These are phyloP conservation scores for Pharnaceum exiguum DNA, from an alignment of 148 eudicot genomes.

Conservation along the genomic window DNA sequence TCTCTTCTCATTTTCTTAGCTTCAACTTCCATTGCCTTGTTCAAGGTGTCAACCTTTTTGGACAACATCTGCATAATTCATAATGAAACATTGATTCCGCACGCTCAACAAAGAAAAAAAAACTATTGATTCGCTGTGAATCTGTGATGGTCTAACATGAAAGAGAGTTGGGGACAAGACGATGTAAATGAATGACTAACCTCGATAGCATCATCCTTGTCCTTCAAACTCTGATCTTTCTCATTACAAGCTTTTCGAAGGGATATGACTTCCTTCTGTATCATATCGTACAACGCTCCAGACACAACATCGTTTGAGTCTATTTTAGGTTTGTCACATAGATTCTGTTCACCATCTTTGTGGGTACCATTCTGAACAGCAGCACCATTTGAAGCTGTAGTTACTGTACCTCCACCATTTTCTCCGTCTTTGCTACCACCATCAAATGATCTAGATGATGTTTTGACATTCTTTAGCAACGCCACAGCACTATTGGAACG, in stretches of 20 bases:
- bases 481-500: constrained; percentile 31
- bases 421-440: constrained; percentile 42
- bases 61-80: constrained; percentile 55
- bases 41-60: constrained; percentile 87
- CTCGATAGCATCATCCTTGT: constrained; percentile 88
- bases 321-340: constrained; percentile 24
- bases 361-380: constrained; percentile 18
- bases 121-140: too few relatives aligned
- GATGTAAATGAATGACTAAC: constrained; percentile 26
- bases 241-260: constrained; percentile 76
- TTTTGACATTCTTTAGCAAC: constrained; percentile 40
- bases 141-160: too few relatives aligned
- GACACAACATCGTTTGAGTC: constrained; percentile 69
- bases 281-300: constrained; percentile 75
- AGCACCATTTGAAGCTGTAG: constrained; percentile 15
- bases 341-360: constrained; percentile 30
- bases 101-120: not conserved
- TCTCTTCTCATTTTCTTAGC: constrained; percentile 84
- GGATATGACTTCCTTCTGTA: constrained; percentile 83
- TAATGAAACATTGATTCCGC: not conserved
- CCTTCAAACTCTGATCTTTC: constrained; percentile 80
- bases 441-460: constrained; percentile 49
- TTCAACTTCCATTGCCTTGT: constrained; percentile 92
- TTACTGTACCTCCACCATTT: constrained; percentile 21
- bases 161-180: not conserved